These are phyloP conservation scores for Lycium ferocissimum DNA, from an alignment of 257 asterid genomes.

Conservation along the genomic window DNA sequence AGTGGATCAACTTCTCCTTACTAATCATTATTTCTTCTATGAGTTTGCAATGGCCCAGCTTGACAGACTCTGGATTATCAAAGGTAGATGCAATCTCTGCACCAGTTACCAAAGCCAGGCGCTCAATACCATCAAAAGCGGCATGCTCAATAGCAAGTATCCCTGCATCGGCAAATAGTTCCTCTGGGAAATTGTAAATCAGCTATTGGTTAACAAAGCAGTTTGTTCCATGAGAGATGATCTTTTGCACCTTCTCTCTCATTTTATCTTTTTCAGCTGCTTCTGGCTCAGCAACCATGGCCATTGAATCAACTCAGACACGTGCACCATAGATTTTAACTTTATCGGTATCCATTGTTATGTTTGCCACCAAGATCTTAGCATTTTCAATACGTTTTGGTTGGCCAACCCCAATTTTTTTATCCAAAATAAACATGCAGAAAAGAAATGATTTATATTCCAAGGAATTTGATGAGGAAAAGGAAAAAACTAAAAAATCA, in stretches of 20 bases:
- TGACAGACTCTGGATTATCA: constrained; percentile 93
- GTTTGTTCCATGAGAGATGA: constrained; percentile 85
- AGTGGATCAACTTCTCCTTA: constrained; percentile 91
- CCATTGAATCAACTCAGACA: constrained; percentile 98
- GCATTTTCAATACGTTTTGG: constrained; percentile 93
- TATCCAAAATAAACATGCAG: constrained; percentile 85
- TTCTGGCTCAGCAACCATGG: constrained; percentile 96
- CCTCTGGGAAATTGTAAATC: constrained; percentile 91
- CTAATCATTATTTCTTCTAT: constrained; percentile 98
- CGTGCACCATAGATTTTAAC: constrained; percentile 96
- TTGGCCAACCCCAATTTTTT: constrained; percentile 94
- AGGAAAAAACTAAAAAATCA: background rate
- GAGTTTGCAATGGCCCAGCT: constrained; percentile 88
- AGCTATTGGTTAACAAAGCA: constrained; percentile 88
- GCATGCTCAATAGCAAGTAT: constrained; percentile 97
- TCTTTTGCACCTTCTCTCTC: constrained; percentile 91
- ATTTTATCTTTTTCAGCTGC: constrained; percentile 86
- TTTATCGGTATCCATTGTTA: constrained; percentile 94
- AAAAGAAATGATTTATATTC: background rate
- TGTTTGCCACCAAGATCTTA: constrained; percentile 88
- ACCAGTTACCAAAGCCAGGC: constrained; percentile 90
- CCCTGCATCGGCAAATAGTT: constrained; percentile 92
- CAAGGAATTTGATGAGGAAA: background rate
- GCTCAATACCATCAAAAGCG: constrained; percentile 95
- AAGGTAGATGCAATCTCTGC: constrained; percentile 96